Base-by-base conservation (phyloP, 2,329 filamentous ascomycete species). In the Bipolaris cookei region DNA sequence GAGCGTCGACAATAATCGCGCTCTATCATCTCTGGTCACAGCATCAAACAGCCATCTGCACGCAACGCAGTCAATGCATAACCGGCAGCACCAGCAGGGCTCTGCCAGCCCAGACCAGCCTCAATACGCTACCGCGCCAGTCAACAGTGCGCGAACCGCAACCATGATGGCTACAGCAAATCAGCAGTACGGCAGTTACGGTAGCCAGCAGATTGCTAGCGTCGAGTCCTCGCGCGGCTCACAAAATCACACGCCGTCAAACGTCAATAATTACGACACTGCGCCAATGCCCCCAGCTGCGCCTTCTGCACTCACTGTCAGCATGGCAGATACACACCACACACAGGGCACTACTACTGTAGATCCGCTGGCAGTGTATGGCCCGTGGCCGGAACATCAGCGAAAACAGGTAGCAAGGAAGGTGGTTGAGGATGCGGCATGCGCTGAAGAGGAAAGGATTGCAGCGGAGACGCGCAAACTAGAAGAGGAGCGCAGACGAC, bases 281-380 rank as follows among this genome's bases (percentile, higher is more conserved):
- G 44, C 52, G 5, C 64, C 65, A 39, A 51, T 54, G 30, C 37
- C 34, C 34, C 35, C 51, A 2, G 60, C 61, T 28, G 58, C 46
- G 7, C 67, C 65, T 16, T 57, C 65, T 21, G 44, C 62, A 5
- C 43, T 60, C 7, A 53, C 37, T 39, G 25, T 56, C 25, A 76
- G 49, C 60, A 59, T 62, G 20, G 30, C 61, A 10, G 66, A 68
- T 3, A 50, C 67, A 14, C 71, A 67, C 56, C 59, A 58, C 51
- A 47, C 42, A 4, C 61, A 73, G 18, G 58, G 61, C 42, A 76
- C 78, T 4, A 77, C 69, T 3, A 84, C 82, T 1, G 81, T 85
- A 18, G 80, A 84, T 66, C 83, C 83, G 2, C 82, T 76, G 43
- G 80, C 82, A 44, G 80, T 84, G 2, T 85, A 84, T 58, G 81